Base-by-base conservation (phyloP, 148 eudicot species). In the Dianthus caryophyllus region DNA sequence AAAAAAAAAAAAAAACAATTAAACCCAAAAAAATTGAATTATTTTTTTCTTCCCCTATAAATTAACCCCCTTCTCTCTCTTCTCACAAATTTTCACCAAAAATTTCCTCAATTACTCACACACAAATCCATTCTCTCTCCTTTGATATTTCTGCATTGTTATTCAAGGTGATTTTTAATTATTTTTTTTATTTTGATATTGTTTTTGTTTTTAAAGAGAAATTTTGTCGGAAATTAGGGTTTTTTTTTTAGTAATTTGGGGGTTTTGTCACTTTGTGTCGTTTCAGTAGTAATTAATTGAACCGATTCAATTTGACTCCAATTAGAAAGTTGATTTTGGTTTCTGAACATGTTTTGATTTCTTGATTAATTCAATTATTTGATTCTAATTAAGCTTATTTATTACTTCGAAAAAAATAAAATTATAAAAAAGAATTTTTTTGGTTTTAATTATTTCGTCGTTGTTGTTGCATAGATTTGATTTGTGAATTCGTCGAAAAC, bases 401-500 rank as follows among this genome's bases (percentile, higher is more conserved):
- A n/a, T 18, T n/a, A 18, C 41, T 38, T 50, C 15, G 17, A 53
- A 44, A 24, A 63, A 26, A 33, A n/a, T n/a, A n/a, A n/a, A n/a
- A n/a, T n/a, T 12, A 12, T 20, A 29, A 67, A 67, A 31, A 50
- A 0, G 2, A 16, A 52, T n/a, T 39, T 54, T 55, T 13, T 36
- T 68, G 22, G 0, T 64, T 1, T 9, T 43, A n/a, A n/a, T n/a
- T n/a, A n/a, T n/a, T n/a, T n/a, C n/a, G n/a, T 59, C 9, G 63
- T 2, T 48, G 22, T 65, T 29, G 2, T 49, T 65, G 56, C 46
- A 43, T 57, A 44, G 29, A 21, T 55, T 49, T 58, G n/a, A n/a
- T n/a, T 33, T 7, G 38, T 2, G 38, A 33, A 33, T 33, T 33
- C 3, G 7, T 33, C 38, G 4, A 80, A 80, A 78, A 79, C 86